These are phyloP conservation scores for Penicillium canariense DNA, from an alignment of 495 filamentous ascomycete genomes.

Conservation along the genomic window DNA sequence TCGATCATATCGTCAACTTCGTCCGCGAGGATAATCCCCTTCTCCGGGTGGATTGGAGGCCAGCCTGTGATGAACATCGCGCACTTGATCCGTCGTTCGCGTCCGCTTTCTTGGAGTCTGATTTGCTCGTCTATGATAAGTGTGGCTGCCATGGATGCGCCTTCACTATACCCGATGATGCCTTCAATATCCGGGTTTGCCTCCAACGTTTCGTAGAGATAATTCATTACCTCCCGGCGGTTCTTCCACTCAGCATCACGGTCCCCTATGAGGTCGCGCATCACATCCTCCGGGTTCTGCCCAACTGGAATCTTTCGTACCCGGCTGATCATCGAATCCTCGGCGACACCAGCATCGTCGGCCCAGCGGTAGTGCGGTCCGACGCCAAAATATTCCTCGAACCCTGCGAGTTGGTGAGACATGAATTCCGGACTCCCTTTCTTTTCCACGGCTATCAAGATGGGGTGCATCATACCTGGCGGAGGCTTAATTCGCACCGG, in stretches of 20 bases:
- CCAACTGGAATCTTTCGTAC: constrained; percentile 50
- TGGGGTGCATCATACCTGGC: constrained; percentile 12
- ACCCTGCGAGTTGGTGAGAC: constrained; percentile 25
- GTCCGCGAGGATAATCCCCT: constrained; percentile 45
- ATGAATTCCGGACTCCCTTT: not conserved
- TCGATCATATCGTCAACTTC: constrained; percentile 46
- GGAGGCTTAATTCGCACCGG: constrained; percentile 44
- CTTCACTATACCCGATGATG: constrained; percentile 60
- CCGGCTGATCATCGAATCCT: constrained; percentile 46
- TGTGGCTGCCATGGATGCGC: constrained; percentile 56
- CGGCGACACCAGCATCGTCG: constrained; percentile 41
- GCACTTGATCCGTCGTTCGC: constrained; percentile 48
- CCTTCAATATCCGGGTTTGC: constrained; percentile 37
- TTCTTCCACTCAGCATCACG: constrained; percentile 24
- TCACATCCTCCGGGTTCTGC: constrained; percentile 47
- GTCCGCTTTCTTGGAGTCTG: constrained; percentile 34
- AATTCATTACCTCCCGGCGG: constrained; percentile 23
- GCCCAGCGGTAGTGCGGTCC: constrained; percentile 52
- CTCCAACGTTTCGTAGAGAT: constrained; percentile 27
- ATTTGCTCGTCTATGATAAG: constrained; percentile 47
- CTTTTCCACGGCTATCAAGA: not conserved
- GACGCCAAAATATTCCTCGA: constrained; percentile 53
- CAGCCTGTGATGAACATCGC: constrained; percentile 56
- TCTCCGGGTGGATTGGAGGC: constrained; percentile 48
- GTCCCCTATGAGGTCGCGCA: constrained; percentile 37